Base-by-base conservation (phyloP, 1,139 yeast species). In the Blastobotrys aristatus region DNA sequence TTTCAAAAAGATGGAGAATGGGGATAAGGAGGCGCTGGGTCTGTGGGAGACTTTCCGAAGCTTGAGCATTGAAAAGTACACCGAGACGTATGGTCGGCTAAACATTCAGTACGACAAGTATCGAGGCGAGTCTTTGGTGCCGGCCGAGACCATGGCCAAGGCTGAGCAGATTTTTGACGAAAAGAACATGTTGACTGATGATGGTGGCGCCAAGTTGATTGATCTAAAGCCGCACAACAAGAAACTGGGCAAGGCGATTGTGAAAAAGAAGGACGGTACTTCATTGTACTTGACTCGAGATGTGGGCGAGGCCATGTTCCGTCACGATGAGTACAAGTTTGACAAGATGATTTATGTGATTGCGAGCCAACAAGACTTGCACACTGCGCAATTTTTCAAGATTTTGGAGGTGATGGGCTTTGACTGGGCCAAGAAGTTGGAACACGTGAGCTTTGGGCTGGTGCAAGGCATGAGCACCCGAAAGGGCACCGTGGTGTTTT, bases 381-480 rank as follows among this genome's bases (percentile, higher is more conserved):
- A 92, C 65, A 75, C 80, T 55, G 92, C 94, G 46, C 99, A 92
- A 72, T 87, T 94, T 67, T 92, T 92, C 69, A 96, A 92, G 72
- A 88, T 90, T 59, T 75, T 92, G 64, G 94, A 92, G 61, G 89
- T 87, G 69, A 80, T 92, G 85, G 97, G 89, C 37, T 82, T 77
- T 65, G 84, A 80, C 53, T 94, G 97, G 96, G 90, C 96, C 41
- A 73, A 78, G 57, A 76, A 75, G 50, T 73, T 92, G 61, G 77
- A 76, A 59, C 97, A 89, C 67, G 79, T 94, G 60, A 92, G 86
- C 71, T 94, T 89, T 61, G 99, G 99, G 69, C 84, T 94, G 95
- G 98, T 94, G 48, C 86, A 81, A 65, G 98, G 99, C 60, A 94
- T 94, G 99, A 85, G 96, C 31, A 92, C 98, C 53, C 84, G 99